Evolutionary conservation across 805 yeast genomes (phyloP).

Genomic region (Nakazawaea pomicola): DNA sequence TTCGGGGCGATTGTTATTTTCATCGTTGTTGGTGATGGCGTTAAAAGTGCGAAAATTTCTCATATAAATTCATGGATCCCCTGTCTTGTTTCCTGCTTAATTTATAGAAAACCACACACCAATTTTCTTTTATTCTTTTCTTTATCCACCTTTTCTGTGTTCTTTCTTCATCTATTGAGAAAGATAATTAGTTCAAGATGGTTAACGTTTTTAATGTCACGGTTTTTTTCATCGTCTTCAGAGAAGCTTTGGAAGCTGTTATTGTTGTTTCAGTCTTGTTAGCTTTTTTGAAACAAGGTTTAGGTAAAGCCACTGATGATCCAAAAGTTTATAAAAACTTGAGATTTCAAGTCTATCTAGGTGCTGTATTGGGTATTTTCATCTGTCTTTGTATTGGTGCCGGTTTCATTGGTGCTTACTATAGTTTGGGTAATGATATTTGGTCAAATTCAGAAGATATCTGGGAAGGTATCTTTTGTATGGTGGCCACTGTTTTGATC

Average conservation of each 20-base stretch:
- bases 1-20: too few species aligned
- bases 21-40: too few species aligned
- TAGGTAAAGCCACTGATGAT: conserved; percentile 41
- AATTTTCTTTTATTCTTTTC: conserved; percentile 2
- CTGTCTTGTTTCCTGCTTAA: not conserved
- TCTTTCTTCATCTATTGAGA: not conserved
- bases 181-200: conserved; percentile 27
- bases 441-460: conserved; percentile 87
- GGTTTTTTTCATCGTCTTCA: conserved; percentile 84
- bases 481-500: conserved; percentile 86
- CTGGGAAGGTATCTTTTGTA: conserved; percentile 95
- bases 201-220: conserved; percentile 62
- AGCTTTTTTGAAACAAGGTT: conserved; percentile 87
- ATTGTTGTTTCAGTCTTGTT: conserved; percentile 85
- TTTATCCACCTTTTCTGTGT: not conserved
- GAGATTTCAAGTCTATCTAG: conserved; percentile 82
- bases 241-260: conserved; percentile 93
- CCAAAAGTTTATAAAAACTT: conserved; percentile 51
- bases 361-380: conserved; percentile 66
- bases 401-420: conserved; percentile 93
- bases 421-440: conserved; percentile 72
- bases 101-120: conserved; percentile 3
- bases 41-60: too few species aligned
- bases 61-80: not conserved
- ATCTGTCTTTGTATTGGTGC: conserved; percentile 83